Evolutionary conservation across 495 filamentous ascomycete genomes (phyloP).

Genomic region (Aspergillus ostianus): DNA sequence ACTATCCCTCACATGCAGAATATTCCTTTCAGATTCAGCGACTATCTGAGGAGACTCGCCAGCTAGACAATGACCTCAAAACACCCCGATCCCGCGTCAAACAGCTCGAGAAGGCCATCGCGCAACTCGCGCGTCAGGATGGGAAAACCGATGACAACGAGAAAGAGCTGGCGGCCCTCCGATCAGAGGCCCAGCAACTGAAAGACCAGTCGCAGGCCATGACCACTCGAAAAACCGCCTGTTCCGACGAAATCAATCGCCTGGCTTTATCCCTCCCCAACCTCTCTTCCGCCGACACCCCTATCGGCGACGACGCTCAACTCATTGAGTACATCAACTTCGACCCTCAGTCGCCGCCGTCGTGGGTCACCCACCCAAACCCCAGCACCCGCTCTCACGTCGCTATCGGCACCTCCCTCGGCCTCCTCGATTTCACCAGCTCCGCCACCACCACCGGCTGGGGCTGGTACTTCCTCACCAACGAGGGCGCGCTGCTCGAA

Average conservation of each 20-base stretch:
- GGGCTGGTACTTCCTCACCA: constrained; percentile 94
- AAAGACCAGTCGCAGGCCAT: constrained; percentile 64
- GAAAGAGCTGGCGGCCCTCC: constrained; percentile 29
- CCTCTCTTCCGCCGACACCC: constrained; percentile 73
- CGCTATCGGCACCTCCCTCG: constrained; percentile 75
- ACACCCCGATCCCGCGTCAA: constrained; percentile 39
- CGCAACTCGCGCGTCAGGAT: constrained; percentile 29
- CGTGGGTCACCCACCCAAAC: constrained; percentile 49
- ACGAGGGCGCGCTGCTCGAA: constrained; percentile 87
- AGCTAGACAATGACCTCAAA: constrained; percentile 40
- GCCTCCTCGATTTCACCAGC: constrained; percentile 79
- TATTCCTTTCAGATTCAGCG: constrained; percentile 68
- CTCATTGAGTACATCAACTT: constrained; percentile 74
- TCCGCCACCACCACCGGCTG: constrained; percentile 80
- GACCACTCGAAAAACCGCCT: constrained; percentile 54
- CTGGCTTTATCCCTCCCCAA: constrained; percentile 85
- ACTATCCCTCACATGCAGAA: constrained; percentile 66
- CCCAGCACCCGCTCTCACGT: constrained; percentile 65
- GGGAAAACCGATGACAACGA: constrained; percentile 11
- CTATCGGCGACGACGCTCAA: constrained; percentile 59
- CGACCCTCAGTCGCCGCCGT: constrained; percentile 54
- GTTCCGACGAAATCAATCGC: constrained; percentile 65
- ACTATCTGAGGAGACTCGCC: constrained; percentile 65
- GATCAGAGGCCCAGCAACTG: constrained; percentile 65
- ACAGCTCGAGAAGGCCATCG: constrained; percentile 42